Conservation (phyloP, 768 basidiomycete species). For the Trametes maxima region DNA sequence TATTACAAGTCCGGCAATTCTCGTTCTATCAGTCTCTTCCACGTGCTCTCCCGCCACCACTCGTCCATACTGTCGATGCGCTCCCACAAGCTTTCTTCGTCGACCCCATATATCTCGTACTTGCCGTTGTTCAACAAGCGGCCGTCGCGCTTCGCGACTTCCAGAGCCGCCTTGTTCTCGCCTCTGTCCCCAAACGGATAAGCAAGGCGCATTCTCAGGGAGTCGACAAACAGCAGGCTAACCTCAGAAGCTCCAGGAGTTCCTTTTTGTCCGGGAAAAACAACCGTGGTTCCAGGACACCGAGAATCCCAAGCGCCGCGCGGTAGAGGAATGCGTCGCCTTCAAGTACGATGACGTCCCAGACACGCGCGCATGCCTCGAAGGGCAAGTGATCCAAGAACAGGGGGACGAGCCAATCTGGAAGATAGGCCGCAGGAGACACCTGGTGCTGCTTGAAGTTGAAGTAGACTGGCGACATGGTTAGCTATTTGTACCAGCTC, state of each 20-base stretch:
- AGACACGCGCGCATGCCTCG: conserved; percentile 85
- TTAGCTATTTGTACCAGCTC: neutral
- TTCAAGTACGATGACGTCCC: conserved; percentile 87
- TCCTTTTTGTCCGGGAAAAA: conserved; percentile 87
- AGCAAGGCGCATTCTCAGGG: neutral
- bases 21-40: conserved; percentile 78
- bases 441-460: conserved; percentile 95
- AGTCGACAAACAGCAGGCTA: conserved; percentile 26
- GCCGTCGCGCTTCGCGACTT: conserved; percentile 79
- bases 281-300: conserved; percentile 79
- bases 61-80: conserved; percentile 81
- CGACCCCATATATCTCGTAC: conserved; percentile 85
- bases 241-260: conserved; percentile 78
- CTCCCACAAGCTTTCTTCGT: conserved; percentile 86
- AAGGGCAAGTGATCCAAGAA: conserved; percentile 89
- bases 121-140: conserved; percentile 64
- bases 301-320: conserved; percentile 78
- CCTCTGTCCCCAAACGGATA: conserved; percentile 49
- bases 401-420: conserved; percentile 78
- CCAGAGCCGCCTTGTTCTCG: conserved; percentile 79
- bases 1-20: conserved; percentile 74
- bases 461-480: conserved; percentile 69
- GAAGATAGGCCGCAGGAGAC: conserved; percentile 81
- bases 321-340: conserved; percentile 91
- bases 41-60: conserved; percentile 94